Evolutionary conservation across 202 grass and related monocot species (phyloP), one percentile per base, ranked within the genome.

Genomic region (Zoysia matrella): DNA sequence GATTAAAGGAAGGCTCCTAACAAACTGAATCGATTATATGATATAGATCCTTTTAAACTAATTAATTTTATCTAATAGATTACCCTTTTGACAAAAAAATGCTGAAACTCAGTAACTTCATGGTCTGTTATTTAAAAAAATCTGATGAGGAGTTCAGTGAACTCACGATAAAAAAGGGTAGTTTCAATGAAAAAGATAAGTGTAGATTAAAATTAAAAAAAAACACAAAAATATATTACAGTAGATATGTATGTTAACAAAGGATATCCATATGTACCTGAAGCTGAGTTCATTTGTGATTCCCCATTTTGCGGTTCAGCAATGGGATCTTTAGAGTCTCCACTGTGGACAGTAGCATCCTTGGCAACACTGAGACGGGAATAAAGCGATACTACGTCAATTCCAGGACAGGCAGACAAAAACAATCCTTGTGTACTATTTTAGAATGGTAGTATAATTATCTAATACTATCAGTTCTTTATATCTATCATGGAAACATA

Each of bases 251-350:
- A 52, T 67, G 41, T 8, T 16, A 69, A 47, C 18, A 78, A 62
- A 47, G 57, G 54, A 65, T 70, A 69, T 80, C 79, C 43, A 58
- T 74, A 43, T 71, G 79, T 86, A 90, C 88, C 88, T 86, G 75
- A 86, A 22, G 63, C 71, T 70, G 79, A 79, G 74, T 90, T 86
- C 55, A 74, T 9, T 82, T 55, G 67, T 42, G 73, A 49, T 77
- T 82, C 87, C 73, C 71, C 42, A 6, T 70, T 58, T 70, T 83
- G 62, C 39, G 63, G 75, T 75, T 76, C 88, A 70, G 74, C 36
- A 2, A 51, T 14, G 3, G 69, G 53, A 70, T 50, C 75, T 71
- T 83, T 73, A 82, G 60, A 52, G 70, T 86, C 73, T 82, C 88
- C 84, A 86, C 46, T 69, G 46, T 11, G 56, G 30, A 54, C 75